A percentile compares a stretch with the other conserved stretches of the same genome.
Evolutionary conservation across 2,329 filamentous ascomycete genomes (phyloP).

Genomic region (Colletotrichum scovillei): DNA sequence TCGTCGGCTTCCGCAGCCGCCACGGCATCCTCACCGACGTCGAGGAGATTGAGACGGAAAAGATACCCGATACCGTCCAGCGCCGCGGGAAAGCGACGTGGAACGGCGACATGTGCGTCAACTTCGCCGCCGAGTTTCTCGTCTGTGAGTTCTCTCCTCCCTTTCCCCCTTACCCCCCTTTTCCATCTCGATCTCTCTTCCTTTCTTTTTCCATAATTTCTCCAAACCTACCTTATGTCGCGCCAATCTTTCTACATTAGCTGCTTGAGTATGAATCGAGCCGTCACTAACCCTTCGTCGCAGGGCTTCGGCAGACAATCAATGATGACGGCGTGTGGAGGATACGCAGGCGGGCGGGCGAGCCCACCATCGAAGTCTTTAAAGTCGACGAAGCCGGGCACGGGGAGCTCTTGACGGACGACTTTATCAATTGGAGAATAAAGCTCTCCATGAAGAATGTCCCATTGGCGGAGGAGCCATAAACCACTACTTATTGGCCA

Average conservation of each 20-base stretch:
- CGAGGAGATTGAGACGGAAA: slow-evolving; percentile 83
- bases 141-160: slow-evolving; percentile 68
- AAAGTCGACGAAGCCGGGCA: slow-evolving; percentile 79
- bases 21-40: slow-evolving; percentile 77
- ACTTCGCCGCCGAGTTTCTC: slow-evolving; percentile 83
- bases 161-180: too few relatives aligned
- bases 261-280: background rate
- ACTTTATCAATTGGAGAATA: slow-evolving; percentile 82
- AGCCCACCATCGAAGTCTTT: slow-evolving; percentile 77
- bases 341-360: slow-evolving; percentile 74
- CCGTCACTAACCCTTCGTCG: background rate
- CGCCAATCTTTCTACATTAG: too few relatives aligned
- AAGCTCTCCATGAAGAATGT: slow-evolving; percentile 57
- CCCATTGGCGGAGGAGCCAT: slow-evolving; percentile 22
- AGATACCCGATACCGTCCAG: slow-evolving; percentile 81
- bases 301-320: slow-evolving; percentile 73
- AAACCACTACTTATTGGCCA: background rate
- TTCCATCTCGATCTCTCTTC: too few relatives aligned
- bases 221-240: background rate
- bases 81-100: slow-evolving; percentile 75
- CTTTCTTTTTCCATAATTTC: background rate
- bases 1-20: slow-evolving; percentile 86
- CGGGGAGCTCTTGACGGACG: slow-evolving; percentile 79
- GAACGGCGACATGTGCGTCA: slow-evolving; percentile 95
- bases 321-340: slow-evolving; percentile 84